Evolutionary conservation across 345 rosid genomes (phyloP).

Genomic region (Corchorus olitorius): DNA sequence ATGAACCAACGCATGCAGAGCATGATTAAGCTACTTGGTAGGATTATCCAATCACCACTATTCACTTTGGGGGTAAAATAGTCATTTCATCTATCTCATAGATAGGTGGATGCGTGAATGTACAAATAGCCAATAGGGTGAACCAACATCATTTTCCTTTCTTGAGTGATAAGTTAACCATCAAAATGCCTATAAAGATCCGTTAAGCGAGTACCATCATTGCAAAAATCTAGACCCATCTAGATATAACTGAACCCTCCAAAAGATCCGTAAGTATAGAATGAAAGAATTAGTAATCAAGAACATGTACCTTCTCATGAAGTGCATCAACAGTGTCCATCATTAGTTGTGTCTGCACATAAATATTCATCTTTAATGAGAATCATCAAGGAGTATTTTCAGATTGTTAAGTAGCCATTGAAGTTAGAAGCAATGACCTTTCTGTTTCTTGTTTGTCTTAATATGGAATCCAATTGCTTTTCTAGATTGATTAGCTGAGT

Average conservation of each 20-base stretch:
- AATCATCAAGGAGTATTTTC: not conserved
- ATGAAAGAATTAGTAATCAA: not conserved
- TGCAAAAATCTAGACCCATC: too few relatives aligned
- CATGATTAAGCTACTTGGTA: not conserved
- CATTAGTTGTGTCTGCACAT: slow-evolving; percentile 18
- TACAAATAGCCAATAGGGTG: too few relatives aligned
- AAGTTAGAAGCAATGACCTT: not conserved
- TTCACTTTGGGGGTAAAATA: too few relatives aligned
- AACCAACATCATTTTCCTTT: too few relatives aligned
- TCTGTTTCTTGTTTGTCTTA: not conserved
- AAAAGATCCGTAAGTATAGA: not conserved
- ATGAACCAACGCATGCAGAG: not conserved
- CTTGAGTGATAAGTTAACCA: too few relatives aligned
- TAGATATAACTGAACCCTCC: too few relatives aligned
- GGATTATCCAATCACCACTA: not conserved
- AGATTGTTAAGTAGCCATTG: not conserved
- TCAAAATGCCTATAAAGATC: too few relatives aligned
- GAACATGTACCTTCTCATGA: slow-evolving; percentile 5
- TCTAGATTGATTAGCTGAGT: slow-evolving; percentile 10
- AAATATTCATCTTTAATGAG: not conserved
- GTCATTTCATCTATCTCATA: too few relatives aligned
- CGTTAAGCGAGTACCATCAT: too few relatives aligned
- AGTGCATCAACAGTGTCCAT: not conserved
- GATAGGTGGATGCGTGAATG: too few relatives aligned
- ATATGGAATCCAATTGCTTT: not conserved